phyloP scores from a whole-genome alignment of 148 eudicot species.

The Suaeda aralocaspica region DNA sequence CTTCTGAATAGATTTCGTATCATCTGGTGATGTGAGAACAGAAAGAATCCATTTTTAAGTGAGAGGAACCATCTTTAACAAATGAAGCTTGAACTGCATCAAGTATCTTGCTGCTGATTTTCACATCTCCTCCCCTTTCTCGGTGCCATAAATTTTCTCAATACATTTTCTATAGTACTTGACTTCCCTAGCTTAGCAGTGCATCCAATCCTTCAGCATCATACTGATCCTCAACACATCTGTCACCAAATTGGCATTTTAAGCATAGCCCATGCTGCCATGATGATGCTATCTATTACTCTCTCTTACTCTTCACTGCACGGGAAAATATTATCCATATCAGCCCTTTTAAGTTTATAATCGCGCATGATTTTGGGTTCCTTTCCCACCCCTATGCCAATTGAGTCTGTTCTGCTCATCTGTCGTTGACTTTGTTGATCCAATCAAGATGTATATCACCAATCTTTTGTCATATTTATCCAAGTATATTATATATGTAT shows the following conservation, averaged over 20 bases:
- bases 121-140: no score
- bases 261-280: slow-evolving; percentile 57
- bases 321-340: no score
- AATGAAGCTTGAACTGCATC: slow-evolving; percentile 21
- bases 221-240: slow-evolving; percentile 35
- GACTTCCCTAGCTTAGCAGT: no score
- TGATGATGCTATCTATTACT: slow-evolving; percentile 46
- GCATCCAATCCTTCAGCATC: slow-evolving; percentile 44
- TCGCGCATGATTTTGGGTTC: no score
- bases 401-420: slow-evolving; percentile 48
- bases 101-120: no score
- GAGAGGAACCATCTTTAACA: slow-evolving; percentile 34
- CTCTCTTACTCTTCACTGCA: no score
- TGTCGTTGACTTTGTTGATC: slow-evolving; percentile 42
- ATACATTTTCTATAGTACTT: no score
- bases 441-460: slow-evolving; percentile 60
- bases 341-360: no score
- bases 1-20: no score
- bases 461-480: slow-evolving; percentile 34
- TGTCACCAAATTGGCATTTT: slow-evolving; percentile 33
- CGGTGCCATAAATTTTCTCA: no score
- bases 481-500: slow-evolving; percentile 23
- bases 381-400: slow-evolving; percentile 52
- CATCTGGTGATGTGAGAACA: slow-evolving; percentile 17
- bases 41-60: slow-evolving; percentile 44